Percentiles rank a stretch among this genome's conserved stretches.
These are phyloP conservation scores for Friedmanniomyces endolithicus DNA, from an alignment of 495 filamentous ascomycete genomes.

Conservation along the genomic window DNA sequence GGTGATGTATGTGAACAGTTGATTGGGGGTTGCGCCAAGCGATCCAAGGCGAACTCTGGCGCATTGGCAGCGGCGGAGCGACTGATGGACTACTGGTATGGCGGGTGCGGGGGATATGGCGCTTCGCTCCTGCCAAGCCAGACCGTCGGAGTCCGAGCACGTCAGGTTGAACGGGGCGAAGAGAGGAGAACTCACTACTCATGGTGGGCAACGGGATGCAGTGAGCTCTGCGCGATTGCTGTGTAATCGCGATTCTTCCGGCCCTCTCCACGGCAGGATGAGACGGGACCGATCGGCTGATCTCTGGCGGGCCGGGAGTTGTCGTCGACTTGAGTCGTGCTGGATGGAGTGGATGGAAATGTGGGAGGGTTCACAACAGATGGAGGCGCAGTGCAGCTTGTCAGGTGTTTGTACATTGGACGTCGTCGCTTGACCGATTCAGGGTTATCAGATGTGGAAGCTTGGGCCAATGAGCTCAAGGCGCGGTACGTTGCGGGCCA, in stretches of 20 bases:
- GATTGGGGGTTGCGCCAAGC: background rate
- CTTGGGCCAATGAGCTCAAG: background rate
- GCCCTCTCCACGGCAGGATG: too few species aligned
- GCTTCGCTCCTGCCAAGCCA: background rate
- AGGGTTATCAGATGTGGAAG: background rate
- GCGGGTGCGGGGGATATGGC: background rate
- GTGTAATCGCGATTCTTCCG: background rate
- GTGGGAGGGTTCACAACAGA: background rate
- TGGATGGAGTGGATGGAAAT: too few species aligned
- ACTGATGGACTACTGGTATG: background rate
- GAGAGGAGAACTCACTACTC: constrained; percentile 1
- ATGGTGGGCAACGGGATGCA: background rate
- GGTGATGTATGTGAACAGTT: background rate
- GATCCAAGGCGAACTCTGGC: background rate
- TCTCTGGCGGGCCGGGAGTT: too few species aligned
- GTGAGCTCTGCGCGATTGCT: background rate
- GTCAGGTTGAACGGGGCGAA: background rate
- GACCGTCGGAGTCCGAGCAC: background rate
- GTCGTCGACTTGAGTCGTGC: too few species aligned
- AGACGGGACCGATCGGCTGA: too few species aligned
- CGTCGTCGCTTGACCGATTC: background rate
- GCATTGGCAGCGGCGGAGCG: constrained; percentile 3
- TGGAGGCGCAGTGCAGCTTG: constrained; percentile 1
- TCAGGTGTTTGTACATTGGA: background rate
- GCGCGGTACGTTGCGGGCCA: background rate